Base-by-base conservation (phyloP, 2,329 filamentous ascomycete genomes). In the Epichloe typhina region DNA sequence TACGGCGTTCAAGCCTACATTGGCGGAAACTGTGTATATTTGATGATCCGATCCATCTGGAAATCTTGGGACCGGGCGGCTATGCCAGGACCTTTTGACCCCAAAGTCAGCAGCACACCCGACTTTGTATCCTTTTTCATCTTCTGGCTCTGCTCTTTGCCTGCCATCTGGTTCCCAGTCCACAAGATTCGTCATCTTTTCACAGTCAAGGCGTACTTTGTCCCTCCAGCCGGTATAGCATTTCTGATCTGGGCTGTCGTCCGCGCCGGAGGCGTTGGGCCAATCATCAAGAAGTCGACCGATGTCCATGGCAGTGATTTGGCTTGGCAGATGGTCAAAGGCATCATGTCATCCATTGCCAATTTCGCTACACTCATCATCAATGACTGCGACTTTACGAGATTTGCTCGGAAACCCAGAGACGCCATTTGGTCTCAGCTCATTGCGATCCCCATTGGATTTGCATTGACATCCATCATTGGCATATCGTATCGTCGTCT, bases 31-130 rank as follows among this genome's bases (percentile, higher is more conserved):
- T 95, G 89, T 58, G 83, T 95, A 4, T 88, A 88, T 55, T 70
- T 95, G 52, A 95, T 95, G 88, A 91, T 95, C 55, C 76, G 83
- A 45, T 72, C 86, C 4, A 91, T 95, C 62, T 95, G 88, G 88
- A 78, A 72, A 54, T 76, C 74, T 46, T 86, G 79, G 77, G 72
- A 77, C 56, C 68, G 71, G 12, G 64, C 75, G 4, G 75, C 72
- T 2, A 75, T 89, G 54, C 80, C 75, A 11, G 88, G 91, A 60
- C 75, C 76, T 7, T 86, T 93, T 52, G 69, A 79, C 1, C 62
- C 63, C 1, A 71, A 69, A 50, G 83, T 85, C 3, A 89, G 88
- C 1, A 82, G 75, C 19, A 94, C 87, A 0, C 78, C 81, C 40
- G 79, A 84, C 57, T 95, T 86, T 59, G 76, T 83, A 43, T 86